Evolutionary conservation across 768 basidiomycete genomes (phyloP), one percentile per base, ranked within the genome.

Genomic region (Auricularia cornea): DNA sequence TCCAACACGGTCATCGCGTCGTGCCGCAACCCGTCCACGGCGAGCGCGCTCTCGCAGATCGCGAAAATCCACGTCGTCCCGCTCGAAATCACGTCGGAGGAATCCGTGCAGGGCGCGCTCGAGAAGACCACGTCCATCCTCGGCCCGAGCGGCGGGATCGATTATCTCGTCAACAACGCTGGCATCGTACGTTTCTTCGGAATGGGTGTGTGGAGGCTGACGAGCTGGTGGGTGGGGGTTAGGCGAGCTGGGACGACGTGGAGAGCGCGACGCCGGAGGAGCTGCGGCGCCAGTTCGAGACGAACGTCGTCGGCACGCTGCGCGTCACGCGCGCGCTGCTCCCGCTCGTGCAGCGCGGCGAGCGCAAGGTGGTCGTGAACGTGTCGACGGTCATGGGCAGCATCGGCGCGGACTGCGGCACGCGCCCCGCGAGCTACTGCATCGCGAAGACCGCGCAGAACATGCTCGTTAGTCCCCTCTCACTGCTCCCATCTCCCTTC

Each of bases 291-390:
- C 26, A 68, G 67, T 14, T 78, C 4, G 68, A 67, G 29, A 60
- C 69, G 12, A 78, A 78, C 64, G 72, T 77, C 48, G 66, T 66
- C 57, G 78, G 76, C 0, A 77, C 78, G 1, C 70, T 71, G 29
- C 70, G 76, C 59, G 68, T 78, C 32, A 69, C 70, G 3, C 72
- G 74, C 62, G 60, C 67, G 3, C 75, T 76, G 60, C 68, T 76
- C 2, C 75, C 74, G 8, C 68, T 75, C 20, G 68, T 79, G 3
- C 73, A 74, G 59, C 11, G 11, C 20, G 69, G 74, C 44, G 60
- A 56, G 38, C 68, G 71, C 20, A 74, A 74, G 63, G 16, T 38
- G 35, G 3, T 14, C 35, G 35, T 38, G 35, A 38, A 14, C 35
- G 3, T 35, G 35, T 38, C 35, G 10, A 1, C 35, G 8, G 35